Conservation (phyloP, 768 basidiomycete genomes). For the Tephrocybe sp. region DNA sequence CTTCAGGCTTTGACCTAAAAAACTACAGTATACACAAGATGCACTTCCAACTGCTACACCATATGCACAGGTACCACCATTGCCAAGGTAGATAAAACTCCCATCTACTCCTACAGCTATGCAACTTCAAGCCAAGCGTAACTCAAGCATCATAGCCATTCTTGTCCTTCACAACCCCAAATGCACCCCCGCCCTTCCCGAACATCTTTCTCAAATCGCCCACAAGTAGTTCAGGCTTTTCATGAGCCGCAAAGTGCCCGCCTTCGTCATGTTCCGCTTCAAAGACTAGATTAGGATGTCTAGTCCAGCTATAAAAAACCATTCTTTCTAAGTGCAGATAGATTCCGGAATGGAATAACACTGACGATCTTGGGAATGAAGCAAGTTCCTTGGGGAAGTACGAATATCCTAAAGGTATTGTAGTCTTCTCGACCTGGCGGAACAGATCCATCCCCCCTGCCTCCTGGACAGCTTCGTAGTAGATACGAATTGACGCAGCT, state of each 20-base stretch:
- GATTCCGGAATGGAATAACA: neutral
- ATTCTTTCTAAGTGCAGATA: neutral
- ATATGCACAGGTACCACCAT: too few species aligned
- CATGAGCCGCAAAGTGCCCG: conserved; percentile 59
- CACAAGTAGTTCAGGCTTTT: conserved; percentile 44
- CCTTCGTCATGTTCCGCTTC: conserved; percentile 45
- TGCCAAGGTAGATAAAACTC: too few species aligned
- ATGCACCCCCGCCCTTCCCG: conserved; percentile 46
- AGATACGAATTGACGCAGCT: conserved; percentile 54
- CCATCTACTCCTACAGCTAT: too few species aligned
- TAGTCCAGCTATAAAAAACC: conserved; percentile 38
- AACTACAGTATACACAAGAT: too few species aligned
- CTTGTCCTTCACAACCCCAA: conserved; percentile 42
- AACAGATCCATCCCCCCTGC: conserved; percentile 9
- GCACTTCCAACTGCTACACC: too few species aligned
- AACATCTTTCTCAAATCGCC: conserved; percentile 57
- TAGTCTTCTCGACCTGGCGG: conserved; percentile 1
- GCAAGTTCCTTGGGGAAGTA: conserved; percentile 49
- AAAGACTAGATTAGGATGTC: conserved; percentile 37
- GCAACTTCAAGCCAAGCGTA: too few species aligned
- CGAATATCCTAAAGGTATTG: conserved; percentile 47
- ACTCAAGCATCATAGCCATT: conserved; percentile 32
- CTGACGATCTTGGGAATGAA: conserved; percentile 23
- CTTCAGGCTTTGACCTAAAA: too few species aligned
- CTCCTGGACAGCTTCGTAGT: conserved; percentile 42